These are phyloP conservation scores for Capronia americana DNA, from an alignment of 2,329 filamentous ascomycete genomes.

Conservation along the genomic window DNA sequence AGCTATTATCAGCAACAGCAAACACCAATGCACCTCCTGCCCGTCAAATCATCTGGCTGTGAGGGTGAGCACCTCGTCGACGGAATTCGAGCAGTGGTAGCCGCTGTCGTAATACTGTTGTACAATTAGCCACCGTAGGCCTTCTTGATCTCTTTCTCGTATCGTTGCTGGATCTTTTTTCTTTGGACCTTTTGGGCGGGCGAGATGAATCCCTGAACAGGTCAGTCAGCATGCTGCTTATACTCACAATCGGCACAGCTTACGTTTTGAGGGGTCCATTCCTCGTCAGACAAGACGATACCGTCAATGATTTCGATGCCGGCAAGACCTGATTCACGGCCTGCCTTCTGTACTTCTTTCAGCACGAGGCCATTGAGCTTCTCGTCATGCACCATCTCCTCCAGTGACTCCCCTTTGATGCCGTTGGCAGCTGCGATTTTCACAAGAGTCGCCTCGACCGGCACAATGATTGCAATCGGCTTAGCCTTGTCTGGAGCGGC, in stretches of 20 bases:
- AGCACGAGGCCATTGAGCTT: constrained; percentile 70
- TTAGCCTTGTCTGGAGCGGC: constrained; percentile 76
- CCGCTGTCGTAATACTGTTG: not conserved
- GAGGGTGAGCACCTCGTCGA: not conserved
- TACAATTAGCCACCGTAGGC: constrained; percentile 56
- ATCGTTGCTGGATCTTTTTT: constrained; percentile 68
- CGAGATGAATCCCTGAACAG: constrained; percentile 65
- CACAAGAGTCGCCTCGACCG: constrained; percentile 62
- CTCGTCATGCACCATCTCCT: constrained; percentile 71
- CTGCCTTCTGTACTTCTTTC: constrained; percentile 72
- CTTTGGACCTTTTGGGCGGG: constrained; percentile 76
- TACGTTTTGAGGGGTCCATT: constrained; percentile 85
- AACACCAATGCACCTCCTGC: not conserved
- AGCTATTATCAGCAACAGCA: not conserved
- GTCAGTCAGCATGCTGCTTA: constrained; percentile 11
- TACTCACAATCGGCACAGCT: constrained; percentile 33
- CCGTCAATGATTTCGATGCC: constrained; percentile 77
- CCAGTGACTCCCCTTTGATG: constrained; percentile 68
- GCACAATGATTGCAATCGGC: constrained; percentile 81
- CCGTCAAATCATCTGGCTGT: not conserved
- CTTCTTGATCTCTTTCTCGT: constrained; percentile 65
- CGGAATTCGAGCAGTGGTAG: not conserved
- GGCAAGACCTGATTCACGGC: constrained; percentile 69
- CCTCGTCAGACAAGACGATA: constrained; percentile 80
- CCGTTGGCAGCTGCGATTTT: constrained; percentile 63